These are phyloP conservation scores for Collybiopsis luxurians DNA, from an alignment of 768 basidiomycete species.

Conservation along the genomic window DNA sequence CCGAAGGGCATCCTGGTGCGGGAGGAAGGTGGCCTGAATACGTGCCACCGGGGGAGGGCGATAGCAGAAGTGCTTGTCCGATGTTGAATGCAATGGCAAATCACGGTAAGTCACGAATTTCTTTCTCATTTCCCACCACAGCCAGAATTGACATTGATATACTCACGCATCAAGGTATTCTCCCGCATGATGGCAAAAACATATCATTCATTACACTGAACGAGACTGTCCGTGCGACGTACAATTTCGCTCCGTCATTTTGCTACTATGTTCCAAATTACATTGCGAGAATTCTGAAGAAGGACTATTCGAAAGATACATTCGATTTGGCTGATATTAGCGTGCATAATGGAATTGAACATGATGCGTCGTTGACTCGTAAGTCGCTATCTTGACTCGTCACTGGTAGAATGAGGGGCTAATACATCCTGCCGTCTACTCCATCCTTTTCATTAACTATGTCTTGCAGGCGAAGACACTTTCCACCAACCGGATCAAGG, in stretches of 20 bases:
- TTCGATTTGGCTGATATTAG: constrained; percentile 68
- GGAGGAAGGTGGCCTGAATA: constrained; percentile 72
- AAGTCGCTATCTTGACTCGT: constrained; percentile 28
- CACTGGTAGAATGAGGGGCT: too few relatives aligned
- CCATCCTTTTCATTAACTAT: neutral
- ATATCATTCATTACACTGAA: constrained; percentile 58
- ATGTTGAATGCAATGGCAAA: constrained; percentile 81
- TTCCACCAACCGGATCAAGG: constrained; percentile 49
- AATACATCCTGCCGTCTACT: too few relatives aligned
- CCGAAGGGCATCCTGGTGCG: constrained; percentile 51
- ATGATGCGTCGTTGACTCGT: constrained; percentile 65
- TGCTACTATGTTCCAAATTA: constrained; percentile 63
- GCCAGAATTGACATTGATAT: too few relatives aligned
- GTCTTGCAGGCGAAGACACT: constrained; percentile 52
- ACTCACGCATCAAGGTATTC: constrained; percentile 51
- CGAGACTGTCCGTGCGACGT: constrained; percentile 47
- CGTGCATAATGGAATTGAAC: constrained; percentile 75
- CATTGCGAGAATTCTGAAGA: constrained; percentile 55
- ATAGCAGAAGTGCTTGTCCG: constrained; percentile 73
- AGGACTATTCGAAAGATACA: constrained; percentile 53
- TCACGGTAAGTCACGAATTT: constrained; percentile 50
- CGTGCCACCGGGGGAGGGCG: constrained; percentile 51
- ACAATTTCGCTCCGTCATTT: constrained; percentile 70
- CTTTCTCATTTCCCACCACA: constrained; percentile 26
- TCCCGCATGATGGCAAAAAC: constrained; percentile 63